These are phyloP conservation scores for Nicotiana attenuata DNA, from an alignment of 257 asterid genomes.

Conservation along the genomic window DNA sequence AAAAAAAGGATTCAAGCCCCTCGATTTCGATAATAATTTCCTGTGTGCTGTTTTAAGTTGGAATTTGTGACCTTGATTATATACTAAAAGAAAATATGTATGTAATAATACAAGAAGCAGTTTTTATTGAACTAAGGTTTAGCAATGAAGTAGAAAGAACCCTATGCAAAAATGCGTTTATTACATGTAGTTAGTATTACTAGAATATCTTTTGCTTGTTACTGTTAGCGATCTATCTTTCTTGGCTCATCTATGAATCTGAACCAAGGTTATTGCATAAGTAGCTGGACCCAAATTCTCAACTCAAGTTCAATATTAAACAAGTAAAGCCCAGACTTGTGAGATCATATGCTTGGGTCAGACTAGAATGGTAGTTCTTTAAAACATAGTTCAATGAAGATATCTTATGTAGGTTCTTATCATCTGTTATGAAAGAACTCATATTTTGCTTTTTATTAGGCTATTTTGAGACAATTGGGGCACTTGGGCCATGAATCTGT, in stretches of 20 bases:
- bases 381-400: neutral
- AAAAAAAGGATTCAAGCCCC: neutral
- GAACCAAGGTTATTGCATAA: neutral
- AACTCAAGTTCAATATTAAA: neutral
- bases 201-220: neutral
- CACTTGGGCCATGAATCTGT: constrained; percentile 80
- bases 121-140: neutral
- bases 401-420: neutral
- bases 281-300: neutral
- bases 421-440: neutral
- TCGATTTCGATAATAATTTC: neutral
- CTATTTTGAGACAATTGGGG: constrained; percentile 81
- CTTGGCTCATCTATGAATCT: neutral
- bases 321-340: neutral
- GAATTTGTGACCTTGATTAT: neutral
- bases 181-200: neutral
- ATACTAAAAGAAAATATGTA: neutral
- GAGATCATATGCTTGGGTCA: constrained; percentile 5
- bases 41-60: neutral
- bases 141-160: constrained; percentile 1
- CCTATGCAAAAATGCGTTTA: neutral
- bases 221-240: neutral
- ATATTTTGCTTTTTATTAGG: constrained; percentile 33
- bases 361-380: neutral
- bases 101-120: neutral